phyloP scores from a whole-genome alignment of 768 basidiomycete genomes.

The Panaeolus papilionaceus region DNA sequence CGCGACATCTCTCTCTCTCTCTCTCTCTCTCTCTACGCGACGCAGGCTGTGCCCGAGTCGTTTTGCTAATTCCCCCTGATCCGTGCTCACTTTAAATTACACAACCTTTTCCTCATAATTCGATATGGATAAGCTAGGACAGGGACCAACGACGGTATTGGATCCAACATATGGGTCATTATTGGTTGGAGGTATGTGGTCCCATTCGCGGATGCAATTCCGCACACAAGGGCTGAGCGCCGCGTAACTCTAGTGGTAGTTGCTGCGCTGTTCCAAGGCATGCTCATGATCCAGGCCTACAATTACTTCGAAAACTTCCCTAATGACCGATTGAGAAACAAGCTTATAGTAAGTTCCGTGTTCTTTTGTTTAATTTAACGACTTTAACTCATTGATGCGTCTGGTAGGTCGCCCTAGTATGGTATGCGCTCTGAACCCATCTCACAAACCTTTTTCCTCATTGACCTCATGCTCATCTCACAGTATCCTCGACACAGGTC shows the following conservation, averaged over 20 bases:
- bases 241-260: neutral
- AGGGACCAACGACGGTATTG: neutral
- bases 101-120: neutral
- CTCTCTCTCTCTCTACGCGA: neutral
- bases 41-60: neutral
- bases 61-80: neutral
- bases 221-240: no score
- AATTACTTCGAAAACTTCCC: slow-evolving; percentile 4
- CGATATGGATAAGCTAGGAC: neutral
- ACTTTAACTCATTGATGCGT: neutral
- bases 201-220: neutral
- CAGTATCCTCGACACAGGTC: neutral
- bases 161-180: neutral
- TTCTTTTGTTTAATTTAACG: neutral
- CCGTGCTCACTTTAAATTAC: neutral
- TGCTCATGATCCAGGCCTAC: slow-evolving; percentile 3
- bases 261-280: neutral
- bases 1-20: neutral
- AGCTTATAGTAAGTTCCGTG: neutral
- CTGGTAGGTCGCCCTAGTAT: neutral
- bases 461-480: no score
- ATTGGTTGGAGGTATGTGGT: neutral
- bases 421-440: neutral
- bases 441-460: no score
- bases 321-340: neutral